These are phyloP conservation scores for Coemansia umbellata DNA, from an alignment of 192 early-diverging fungal species.

Conservation along the genomic window DNA sequence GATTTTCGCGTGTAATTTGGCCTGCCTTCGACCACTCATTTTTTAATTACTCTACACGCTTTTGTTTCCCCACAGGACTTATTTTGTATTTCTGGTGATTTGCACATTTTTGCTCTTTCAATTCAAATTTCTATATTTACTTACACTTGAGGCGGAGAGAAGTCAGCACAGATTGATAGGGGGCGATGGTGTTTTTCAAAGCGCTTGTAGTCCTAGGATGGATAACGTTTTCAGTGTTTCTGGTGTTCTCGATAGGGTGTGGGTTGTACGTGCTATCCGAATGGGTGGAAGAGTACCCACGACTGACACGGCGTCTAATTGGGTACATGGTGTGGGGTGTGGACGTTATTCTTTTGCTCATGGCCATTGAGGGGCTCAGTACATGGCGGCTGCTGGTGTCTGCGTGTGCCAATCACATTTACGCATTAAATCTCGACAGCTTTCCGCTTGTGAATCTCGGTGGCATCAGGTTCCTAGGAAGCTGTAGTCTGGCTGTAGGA, in stretches of 20 bases:
- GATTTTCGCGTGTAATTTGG: no score
- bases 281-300: conserved; percentile 48
- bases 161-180: no score
- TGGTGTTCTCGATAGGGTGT: conserved; percentile 41
- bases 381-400: conserved; percentile 67
- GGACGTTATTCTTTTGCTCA: conserved; percentile 66
- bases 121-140: no score
- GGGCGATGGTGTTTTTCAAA: conserved; percentile 18
- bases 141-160: no score
- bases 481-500: conserved; percentile 75
- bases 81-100: background rate
- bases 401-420: conserved; percentile 70
- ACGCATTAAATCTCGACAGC: conserved; percentile 69
- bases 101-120: background rate
- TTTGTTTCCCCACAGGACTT: background rate
- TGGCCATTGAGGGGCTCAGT: conserved; percentile 76
- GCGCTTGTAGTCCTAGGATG: conserved; percentile 20
- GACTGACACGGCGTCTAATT: conserved; percentile 27
- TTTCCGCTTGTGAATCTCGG: conserved; percentile 83
- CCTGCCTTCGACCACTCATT: no score
- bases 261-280: conserved; percentile 45
- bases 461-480: conserved; percentile 70
- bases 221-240: conserved; percentile 20
- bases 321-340: conserved; percentile 51
- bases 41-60: no score